Conservation (phyloP, 257 asterid species). For the Buddleja alternifolia region DNA sequence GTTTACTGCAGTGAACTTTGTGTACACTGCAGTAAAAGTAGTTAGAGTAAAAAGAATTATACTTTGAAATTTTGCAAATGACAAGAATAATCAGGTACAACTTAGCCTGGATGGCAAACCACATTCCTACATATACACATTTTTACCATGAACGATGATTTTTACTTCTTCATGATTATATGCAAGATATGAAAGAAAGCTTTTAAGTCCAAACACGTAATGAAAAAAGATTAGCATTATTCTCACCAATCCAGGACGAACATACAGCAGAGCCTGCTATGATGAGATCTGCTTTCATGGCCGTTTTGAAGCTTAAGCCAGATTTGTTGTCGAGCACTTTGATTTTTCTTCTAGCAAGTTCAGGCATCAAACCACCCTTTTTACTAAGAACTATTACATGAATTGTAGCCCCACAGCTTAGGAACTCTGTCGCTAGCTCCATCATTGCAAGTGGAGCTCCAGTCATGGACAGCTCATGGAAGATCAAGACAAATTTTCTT, state of each 20-base stretch:
- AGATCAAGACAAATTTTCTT: conserved; percentile 83
- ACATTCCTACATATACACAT: not conserved
- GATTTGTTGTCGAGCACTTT: conserved; percentile 84
- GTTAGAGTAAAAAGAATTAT: not conserved
- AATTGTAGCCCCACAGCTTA: conserved; percentile 97
- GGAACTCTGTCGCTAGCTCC: conserved; percentile 93
- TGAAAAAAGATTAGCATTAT: conserved; percentile 4
- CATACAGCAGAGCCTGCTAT: conserved; percentile 98
- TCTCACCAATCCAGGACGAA: conserved; percentile 95
- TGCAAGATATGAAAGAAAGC: not conserved
- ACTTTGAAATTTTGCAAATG: not conserved
- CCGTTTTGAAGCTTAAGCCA: conserved; percentile 83
- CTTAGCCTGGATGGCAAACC: not conserved
- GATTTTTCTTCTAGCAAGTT: conserved; percentile 82
- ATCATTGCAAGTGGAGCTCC: conserved; percentile 99
- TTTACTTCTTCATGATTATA: not conserved
- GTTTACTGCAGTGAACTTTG: no score
- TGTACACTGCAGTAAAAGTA: no score
- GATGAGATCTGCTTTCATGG: conserved; percentile 92
- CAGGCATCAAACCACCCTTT: conserved; percentile 89
- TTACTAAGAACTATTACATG: conserved; percentile 77
- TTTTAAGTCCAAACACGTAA: not conserved
- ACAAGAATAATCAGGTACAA: conserved; percentile 10
- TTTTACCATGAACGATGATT: not conserved
- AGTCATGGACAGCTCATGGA: conserved; percentile 96